These are phyloP conservation scores for Rhodotorula paludigena DNA, from an alignment of 768 basidiomycete genomes.

Conservation along the genomic window DNA sequence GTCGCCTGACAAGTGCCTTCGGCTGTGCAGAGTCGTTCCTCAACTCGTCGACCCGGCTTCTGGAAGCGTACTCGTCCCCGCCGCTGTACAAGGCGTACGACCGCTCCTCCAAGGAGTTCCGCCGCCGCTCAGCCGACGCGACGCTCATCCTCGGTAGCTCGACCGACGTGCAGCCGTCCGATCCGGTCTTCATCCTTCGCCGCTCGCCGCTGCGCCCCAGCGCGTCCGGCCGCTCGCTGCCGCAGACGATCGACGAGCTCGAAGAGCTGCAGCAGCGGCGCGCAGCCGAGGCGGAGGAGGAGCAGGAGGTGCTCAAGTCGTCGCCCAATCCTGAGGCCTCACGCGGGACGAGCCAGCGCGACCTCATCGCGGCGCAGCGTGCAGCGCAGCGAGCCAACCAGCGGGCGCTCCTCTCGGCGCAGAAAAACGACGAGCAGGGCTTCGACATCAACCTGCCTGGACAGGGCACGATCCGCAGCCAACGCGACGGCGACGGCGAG, in stretches of 20 bases:
- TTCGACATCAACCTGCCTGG: constrained; percentile 83
- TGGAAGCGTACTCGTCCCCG: constrained; percentile 67
- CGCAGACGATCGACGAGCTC: constrained; percentile 29
- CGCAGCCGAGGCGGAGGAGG: background rate
- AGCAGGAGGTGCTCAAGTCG: background rate
- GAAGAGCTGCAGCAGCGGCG: constrained; percentile 28
- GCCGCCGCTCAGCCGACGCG: constrained; percentile 83
- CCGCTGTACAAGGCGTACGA: constrained; percentile 66
- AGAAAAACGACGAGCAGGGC: constrained; percentile 76
- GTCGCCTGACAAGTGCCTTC: background rate
- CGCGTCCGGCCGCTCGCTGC: constrained; percentile 39
- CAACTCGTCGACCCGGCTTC: constrained; percentile 69
- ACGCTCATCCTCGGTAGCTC: constrained; percentile 62
- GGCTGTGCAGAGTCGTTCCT: constrained; percentile 59
- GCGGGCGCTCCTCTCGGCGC: constrained; percentile 75
- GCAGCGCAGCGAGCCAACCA: constrained; percentile 79
- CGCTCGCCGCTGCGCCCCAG: constrained; percentile 53
- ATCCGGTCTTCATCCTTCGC: constrained; percentile 65
- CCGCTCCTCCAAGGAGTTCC: constrained; percentile 58
- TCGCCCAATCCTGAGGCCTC: background rate
- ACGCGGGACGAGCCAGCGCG: constrained; percentile 54
- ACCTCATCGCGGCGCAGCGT: constrained; percentile 89
- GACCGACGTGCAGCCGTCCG: constrained; percentile 72
- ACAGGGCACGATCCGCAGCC: constrained; percentile 77
- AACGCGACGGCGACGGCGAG: constrained; percentile 54